Evolutionary conservation across 2,329 filamentous ascomycete genomes (phyloP).

Genomic region (Fusarium siculi): DNA sequence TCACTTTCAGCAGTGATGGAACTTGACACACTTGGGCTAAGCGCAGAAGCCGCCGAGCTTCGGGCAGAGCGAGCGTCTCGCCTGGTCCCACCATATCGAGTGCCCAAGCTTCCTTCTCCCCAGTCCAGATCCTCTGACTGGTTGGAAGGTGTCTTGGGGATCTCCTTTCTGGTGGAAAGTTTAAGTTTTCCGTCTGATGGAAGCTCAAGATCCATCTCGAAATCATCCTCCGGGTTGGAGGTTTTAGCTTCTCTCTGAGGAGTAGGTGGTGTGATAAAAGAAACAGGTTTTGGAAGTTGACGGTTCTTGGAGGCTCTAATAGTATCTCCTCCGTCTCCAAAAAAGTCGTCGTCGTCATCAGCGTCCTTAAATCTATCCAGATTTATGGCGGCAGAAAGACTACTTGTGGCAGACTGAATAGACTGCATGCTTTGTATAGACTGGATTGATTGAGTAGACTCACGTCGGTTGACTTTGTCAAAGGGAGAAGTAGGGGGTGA

Average conservation of each 20-base stretch:
- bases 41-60: constrained; percentile 86
- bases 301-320: constrained; percentile 74
- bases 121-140: constrained; percentile 86
- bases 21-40: constrained; percentile 93
- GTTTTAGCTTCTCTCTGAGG: constrained; percentile 56
- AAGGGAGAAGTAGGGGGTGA: constrained; percentile 32
- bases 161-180: constrained; percentile 70
- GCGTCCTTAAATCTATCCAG: constrained; percentile 73
- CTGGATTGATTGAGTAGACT: constrained; percentile 37
- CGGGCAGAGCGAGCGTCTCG: constrained; percentile 82
- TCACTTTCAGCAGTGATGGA: constrained; percentile 93
- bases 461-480: constrained; percentile 45
- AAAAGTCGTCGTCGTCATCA: constrained; percentile 70
- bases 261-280: constrained; percentile 67
- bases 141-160: constrained; percentile 69
- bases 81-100: constrained; percentile 86
- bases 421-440: constrained; percentile 26
- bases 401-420: constrained; percentile 48
- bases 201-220: constrained; percentile 78
- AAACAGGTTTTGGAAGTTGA: constrained; percentile 60
- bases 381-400: constrained; percentile 60
- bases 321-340: constrained; percentile 71
- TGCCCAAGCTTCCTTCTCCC: constrained; percentile 92
- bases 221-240: constrained; percentile 67
- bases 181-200: constrained; percentile 73